Percentiles rank a stretch among this genome's conserved stretches.
phyloP scores from a whole-genome alignment of 2,329 filamentous ascomycete genomes.

The Hypoxylon sp. region DNA sequence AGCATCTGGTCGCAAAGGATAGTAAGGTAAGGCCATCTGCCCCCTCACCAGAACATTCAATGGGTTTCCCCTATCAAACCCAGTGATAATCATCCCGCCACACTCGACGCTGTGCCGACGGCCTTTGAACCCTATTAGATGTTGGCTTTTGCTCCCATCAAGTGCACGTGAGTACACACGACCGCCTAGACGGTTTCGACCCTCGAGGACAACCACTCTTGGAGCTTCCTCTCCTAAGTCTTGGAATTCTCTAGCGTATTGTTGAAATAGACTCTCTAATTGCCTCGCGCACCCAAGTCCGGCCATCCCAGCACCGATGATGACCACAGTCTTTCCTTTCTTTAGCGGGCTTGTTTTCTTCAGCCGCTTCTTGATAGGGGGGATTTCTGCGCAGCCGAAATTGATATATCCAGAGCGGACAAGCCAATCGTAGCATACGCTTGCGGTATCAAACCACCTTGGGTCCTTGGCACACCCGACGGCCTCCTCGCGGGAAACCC shows the following conservation, averaged over 20 bases:
- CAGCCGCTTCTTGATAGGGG: constrained; percentile 60
- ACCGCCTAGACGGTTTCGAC: constrained; percentile 87
- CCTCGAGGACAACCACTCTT: constrained; percentile 86
- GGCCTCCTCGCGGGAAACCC: constrained; percentile 86
- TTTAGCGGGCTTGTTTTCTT: constrained; percentile 61
- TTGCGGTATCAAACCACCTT: constrained; percentile 90
- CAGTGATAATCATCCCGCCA: constrained; percentile 98
- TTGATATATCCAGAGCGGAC: constrained; percentile 95
- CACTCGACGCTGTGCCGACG: constrained; percentile 89
- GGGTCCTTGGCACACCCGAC: constrained; percentile 89
- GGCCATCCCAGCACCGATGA: constrained; percentile 95
- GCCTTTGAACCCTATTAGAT: constrained; percentile 67
- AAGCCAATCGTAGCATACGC: constrained; percentile 93
- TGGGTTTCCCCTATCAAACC: constrained; percentile 95
- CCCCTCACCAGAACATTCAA: constrained; percentile 91
- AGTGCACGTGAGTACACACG: constrained; percentile 88
- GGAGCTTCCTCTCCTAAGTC: constrained; percentile 78
- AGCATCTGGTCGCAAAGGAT: constrained; percentile 82
- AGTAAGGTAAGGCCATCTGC: constrained; percentile 89
- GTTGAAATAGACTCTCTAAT: constrained; percentile 85
- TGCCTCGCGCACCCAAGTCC: constrained; percentile 94
- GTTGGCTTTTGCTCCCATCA: constrained; percentile 69
- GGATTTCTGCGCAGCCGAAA: constrained; percentile 89
- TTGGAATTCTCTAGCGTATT: constrained; percentile 79
- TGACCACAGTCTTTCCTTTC: constrained; percentile 80